phyloP scores from a whole-genome alignment of 116 monocot species.

The Iris pallida region DNA sequence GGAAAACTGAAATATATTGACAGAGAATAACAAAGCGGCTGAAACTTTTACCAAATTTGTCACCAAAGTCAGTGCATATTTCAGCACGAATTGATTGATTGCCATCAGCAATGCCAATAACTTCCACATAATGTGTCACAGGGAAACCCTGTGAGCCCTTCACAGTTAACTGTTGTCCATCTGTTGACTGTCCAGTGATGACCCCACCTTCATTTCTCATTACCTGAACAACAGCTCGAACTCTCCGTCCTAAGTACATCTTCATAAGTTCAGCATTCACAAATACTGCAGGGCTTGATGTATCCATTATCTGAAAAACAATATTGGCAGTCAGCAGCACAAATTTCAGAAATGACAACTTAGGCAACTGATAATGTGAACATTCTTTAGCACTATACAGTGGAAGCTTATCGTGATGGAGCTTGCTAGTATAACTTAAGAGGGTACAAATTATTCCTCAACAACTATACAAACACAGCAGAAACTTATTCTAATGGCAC shows the following conservation, averaged over 20 bases:
- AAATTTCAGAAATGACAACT: too few relatives aligned
- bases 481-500: too few relatives aligned
- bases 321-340: background rate
- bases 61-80: constrained; percentile 69
- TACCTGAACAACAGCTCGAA: constrained; percentile 64
- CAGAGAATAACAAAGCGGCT: too few relatives aligned
- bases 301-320: constrained; percentile 44
- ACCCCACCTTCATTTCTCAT: constrained; percentile 45
- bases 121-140: constrained; percentile 59
- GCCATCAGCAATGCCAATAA: constrained; percentile 82
- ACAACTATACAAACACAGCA: too few relatives aligned
- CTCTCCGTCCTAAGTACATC: constrained; percentile 55
- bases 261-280: constrained; percentile 71
- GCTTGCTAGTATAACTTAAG: too few relatives aligned
- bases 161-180: constrained; percentile 58
- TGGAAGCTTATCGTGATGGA: too few relatives aligned
- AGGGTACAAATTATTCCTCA: too few relatives aligned
- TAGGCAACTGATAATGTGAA: too few relatives aligned
- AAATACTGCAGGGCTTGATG: constrained; percentile 76
- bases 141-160: constrained; percentile 43
- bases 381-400: too few relatives aligned
- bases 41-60: constrained; percentile 48
- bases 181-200: constrained; percentile 50
- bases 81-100: constrained; percentile 74
- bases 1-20: background rate